These are phyloP conservation scores for Uronychia setigera DNA, from an alignment of 73 alveolate species.

Conservation along the genomic window DNA sequence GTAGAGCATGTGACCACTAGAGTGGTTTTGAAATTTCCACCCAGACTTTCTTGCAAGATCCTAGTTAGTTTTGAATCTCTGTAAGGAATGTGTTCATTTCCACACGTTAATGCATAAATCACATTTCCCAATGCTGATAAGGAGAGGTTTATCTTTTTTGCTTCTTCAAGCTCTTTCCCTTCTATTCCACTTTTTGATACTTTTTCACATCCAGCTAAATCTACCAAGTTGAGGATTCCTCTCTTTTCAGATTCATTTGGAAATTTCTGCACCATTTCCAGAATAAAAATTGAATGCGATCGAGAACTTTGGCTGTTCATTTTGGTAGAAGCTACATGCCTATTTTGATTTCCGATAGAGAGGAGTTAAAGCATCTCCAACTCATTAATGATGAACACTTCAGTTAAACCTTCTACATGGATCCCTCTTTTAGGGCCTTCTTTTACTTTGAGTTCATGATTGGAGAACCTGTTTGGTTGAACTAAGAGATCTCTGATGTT, in stretches of 20 bases:
- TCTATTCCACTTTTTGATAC: constrained; percentile 90
- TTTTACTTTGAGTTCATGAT: constrained; percentile 75
- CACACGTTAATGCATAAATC: constrained; percentile 83
- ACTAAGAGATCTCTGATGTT: constrained; percentile 67
- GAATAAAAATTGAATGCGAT: constrained; percentile 73
- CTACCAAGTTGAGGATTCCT: constrained; percentile 91
- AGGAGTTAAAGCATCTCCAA: constrained; percentile 64
- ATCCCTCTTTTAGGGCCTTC: constrained; percentile 81
- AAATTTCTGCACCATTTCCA: constrained; percentile 52
- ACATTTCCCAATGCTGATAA: constrained; percentile 96
- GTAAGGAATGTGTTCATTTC: constrained; percentile 90
- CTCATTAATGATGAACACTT: constrained; percentile 58
- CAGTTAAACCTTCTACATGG: constrained; percentile 81
- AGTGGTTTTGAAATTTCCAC: constrained; percentile 97
- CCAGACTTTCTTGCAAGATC: constrained; percentile 92
- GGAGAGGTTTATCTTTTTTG: constrained; percentile 92
- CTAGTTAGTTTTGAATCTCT: constrained; percentile 97
- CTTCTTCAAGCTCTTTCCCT: constrained; percentile 94
- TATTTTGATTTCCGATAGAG: constrained; percentile 71
- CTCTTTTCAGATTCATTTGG: constrained; percentile 80
- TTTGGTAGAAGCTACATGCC: constrained; percentile 77
- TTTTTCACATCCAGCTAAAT: constrained; percentile 96
- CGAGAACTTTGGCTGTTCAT: constrained; percentile 75
- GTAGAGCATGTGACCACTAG: constrained; percentile 93
- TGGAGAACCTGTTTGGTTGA: constrained; percentile 12